Conservation (phyloP, 441 rosid species). For the Syzygium syzygioides region DNA sequence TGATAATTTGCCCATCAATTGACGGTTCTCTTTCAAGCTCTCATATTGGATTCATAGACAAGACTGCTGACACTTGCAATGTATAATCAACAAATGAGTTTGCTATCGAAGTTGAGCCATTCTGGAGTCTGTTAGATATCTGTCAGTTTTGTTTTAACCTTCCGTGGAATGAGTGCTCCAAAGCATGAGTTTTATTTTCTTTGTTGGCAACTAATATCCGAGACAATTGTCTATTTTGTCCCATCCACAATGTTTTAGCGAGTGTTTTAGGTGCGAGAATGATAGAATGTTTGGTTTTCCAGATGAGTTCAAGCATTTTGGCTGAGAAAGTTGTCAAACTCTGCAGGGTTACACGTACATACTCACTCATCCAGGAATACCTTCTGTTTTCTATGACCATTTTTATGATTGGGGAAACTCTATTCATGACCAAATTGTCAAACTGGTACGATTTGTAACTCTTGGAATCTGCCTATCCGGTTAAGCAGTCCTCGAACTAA, state of each 20-base stretch:
- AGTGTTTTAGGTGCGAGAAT: neutral
- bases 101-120: neutral
- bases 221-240: neutral
- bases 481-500: neutral
- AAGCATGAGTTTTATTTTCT: neutral
- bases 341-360: conserved; percentile 79
- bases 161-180: neutral
- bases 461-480: neutral
- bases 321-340: neutral
- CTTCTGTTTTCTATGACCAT: conserved; percentile 82
- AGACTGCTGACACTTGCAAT: neutral
- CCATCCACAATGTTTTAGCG: neutral
- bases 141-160: neutral
- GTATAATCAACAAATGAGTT: neutral
- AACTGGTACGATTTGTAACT: conserved; percentile 39
- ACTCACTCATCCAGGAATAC: conserved; percentile 90
- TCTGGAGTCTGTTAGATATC: neutral
- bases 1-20: neutral
- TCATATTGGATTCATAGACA: neutral
- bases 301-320: neutral
- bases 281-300: neutral
- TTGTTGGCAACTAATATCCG: neutral
- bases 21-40: neutral
- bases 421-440: conserved; percentile 63
- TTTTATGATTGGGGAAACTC: conserved; percentile 71